phyloP scores from a whole-genome alignment of 2,329 filamentous ascomycete species.

The Fusarium fujikuroi region DNA sequence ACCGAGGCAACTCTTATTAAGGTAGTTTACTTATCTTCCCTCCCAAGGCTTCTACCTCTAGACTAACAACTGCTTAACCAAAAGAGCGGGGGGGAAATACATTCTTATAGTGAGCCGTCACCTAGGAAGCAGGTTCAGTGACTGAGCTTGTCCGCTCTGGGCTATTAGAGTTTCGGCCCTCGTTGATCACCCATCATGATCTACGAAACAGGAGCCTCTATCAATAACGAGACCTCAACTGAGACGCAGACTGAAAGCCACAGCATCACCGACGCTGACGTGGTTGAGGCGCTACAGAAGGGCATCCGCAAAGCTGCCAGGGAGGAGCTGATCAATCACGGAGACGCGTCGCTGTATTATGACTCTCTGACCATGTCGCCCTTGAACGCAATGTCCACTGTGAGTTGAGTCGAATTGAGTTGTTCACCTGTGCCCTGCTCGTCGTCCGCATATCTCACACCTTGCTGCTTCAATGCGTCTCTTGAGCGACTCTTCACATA shows the following conservation, averaged over 20 bases:
- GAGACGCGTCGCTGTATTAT: slow-evolving; percentile 64
- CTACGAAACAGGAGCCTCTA: slow-evolving; percentile 19
- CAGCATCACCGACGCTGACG: slow-evolving; percentile 43
- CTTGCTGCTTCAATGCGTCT: slow-evolving; percentile 23
- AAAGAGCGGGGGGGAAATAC: neutral
- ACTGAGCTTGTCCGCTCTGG: slow-evolving; percentile 11
- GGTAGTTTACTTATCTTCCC: neutral
- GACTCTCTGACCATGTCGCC: slow-evolving; percentile 67
- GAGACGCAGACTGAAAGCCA: slow-evolving; percentile 19
- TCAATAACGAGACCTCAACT: slow-evolving; percentile 22
- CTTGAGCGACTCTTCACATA: slow-evolving; percentile 8
- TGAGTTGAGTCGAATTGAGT: slow-evolving; percentile 52
- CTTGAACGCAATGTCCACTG: slow-evolving; percentile 64
- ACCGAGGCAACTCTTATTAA: slow-evolving; percentile 14
- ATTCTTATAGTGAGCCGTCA: neutral
- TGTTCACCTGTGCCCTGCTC: neutral
- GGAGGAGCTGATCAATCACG: slow-evolving; percentile 38
- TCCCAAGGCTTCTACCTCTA: slow-evolving; percentile 6
- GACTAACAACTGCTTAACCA: neutral
- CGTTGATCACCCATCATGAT: slow-evolving; percentile 33
- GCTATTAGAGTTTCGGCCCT: slow-evolving; percentile 15
- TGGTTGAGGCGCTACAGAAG: slow-evolving; percentile 42
- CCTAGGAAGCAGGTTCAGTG: slow-evolving; percentile 9
- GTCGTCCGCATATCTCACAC: neutral
- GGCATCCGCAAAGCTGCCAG: slow-evolving; percentile 35